These are phyloP conservation scores for Colletotrichum viniferum DNA, from an alignment of 2,329 filamentous ascomycete species.

Conservation along the genomic window DNA sequence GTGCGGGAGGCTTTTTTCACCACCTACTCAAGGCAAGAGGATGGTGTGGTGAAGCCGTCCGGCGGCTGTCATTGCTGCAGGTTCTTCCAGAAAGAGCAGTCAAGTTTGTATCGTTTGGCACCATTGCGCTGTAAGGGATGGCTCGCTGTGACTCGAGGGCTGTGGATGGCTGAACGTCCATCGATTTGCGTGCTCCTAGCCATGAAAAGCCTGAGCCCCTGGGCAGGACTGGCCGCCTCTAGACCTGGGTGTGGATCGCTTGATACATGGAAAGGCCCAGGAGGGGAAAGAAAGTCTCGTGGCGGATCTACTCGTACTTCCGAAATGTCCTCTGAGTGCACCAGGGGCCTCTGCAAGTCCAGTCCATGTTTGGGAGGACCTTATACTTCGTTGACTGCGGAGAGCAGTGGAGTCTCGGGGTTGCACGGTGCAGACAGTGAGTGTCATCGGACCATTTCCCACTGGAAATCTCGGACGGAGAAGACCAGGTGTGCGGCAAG, in stretches of 20 bases:
- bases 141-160: not conserved
- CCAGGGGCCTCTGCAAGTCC: not conserved
- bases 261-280: not conserved
- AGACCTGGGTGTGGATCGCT: not conserved
- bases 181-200: not conserved
- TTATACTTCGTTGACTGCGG: conserved; percentile 14
- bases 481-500: not conserved
- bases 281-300: not conserved
- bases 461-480: conserved; percentile 12
- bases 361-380: not conserved
- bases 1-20: not conserved
- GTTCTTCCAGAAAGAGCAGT: not conserved
- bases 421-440: conserved; percentile 16
- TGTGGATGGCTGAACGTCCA: not conserved
- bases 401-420: conserved; percentile 11
- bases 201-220: not conserved
- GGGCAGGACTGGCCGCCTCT: not conserved
- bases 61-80: not conserved
- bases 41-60: not conserved
- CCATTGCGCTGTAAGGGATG: not conserved
- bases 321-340: not conserved
- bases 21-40: not conserved
- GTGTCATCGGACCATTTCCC: conserved; percentile 20
- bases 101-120: not conserved
- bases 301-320: not conserved